Evolutionary conservation across 2,329 filamentous ascomycete species (phyloP).

Genomic region (Fusarium aywerte): DNA sequence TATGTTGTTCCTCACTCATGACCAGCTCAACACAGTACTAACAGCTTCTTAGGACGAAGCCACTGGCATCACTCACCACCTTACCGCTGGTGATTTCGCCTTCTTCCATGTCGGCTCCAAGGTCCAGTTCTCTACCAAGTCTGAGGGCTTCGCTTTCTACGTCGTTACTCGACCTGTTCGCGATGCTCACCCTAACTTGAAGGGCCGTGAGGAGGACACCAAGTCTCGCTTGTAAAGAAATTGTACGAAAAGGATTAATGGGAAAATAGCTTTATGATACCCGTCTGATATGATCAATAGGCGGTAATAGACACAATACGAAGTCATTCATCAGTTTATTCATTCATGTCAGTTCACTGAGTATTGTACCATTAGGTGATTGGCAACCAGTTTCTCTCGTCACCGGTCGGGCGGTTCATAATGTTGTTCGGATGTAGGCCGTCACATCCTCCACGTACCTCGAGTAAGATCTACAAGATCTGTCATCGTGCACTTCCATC

Average conservation of each 20-base stretch:
- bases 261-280: neutral
- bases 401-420: rapidly evolving
- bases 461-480: no score
- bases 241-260: neutral
- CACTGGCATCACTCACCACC: conserved; percentile 42
- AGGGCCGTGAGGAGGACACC: conserved; percentile 38
- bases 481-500: no score
- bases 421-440: rapidly evolving
- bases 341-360: rapidly evolving
- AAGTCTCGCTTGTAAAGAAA: conserved; percentile 33
- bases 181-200: conserved; percentile 38
- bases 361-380: no score
- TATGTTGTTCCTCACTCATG: neutral
- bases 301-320: conserved; percentile 13
- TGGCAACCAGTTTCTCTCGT: rapidly evolving
- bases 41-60: conserved; percentile 36
- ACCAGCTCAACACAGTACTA: neutral
- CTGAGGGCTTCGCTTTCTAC: conserved; percentile 41
- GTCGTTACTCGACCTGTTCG: conserved; percentile 42
- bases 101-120: conserved; percentile 45
- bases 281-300: conserved; percentile 4
- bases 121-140: conserved; percentile 46
- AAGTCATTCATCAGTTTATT: neutral
- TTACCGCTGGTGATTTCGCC: conserved; percentile 40
- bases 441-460: no score